These are phyloP conservation scores for Irpex sp. DNA, from an alignment of 1,284 basidiomycete genomes.

Conservation along the genomic window DNA sequence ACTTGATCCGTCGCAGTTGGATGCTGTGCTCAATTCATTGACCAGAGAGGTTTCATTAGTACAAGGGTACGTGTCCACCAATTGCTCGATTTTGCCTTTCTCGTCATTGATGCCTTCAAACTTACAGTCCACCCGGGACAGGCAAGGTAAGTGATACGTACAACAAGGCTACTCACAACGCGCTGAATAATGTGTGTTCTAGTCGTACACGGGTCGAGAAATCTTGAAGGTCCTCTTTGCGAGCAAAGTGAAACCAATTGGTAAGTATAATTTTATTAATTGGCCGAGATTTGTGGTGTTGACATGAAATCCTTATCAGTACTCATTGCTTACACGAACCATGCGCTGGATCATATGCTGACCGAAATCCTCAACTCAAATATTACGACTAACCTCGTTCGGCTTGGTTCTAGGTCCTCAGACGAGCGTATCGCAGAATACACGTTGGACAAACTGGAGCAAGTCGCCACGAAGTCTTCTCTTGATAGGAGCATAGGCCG, in stretches of 20 bases:
- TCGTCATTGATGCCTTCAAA: background rate
- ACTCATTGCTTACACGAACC: slow-evolving; percentile 82
- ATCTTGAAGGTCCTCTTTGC: slow-evolving; percentile 67
- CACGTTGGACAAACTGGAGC: slow-evolving; percentile 27
- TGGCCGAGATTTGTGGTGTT: slow-evolving; percentile 19
- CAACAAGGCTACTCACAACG: slow-evolving; percentile 7
- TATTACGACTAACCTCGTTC: slow-evolving; percentile 70
- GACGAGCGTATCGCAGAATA: slow-evolving; percentile 62
- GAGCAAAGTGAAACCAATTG: slow-evolving; percentile 60
- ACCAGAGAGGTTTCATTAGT: slow-evolving; percentile 70
- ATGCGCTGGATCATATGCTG: slow-evolving; percentile 80
- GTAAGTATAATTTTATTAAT: slow-evolving; percentile 21
- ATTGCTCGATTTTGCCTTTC: background rate
- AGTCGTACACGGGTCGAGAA: slow-evolving; percentile 77
- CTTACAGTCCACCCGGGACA: slow-evolving; percentile 73
- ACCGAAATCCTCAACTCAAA: slow-evolving; percentile 63
- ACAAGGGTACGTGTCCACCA: slow-evolving; percentile 62
- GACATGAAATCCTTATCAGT: slow-evolving; percentile 32
- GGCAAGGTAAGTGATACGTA: slow-evolving; percentile 61
- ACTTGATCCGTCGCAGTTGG: slow-evolving; percentile 74
- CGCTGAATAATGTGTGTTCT: slow-evolving; percentile 4
- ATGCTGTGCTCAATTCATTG: slow-evolving; percentile 70
- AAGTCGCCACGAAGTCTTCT: slow-evolving; percentile 8
- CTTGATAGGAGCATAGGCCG: slow-evolving; percentile 24
- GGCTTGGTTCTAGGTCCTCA: slow-evolving; percentile 70